Evolutionary conservation across 371 early-diverging fungal genomes (phyloP).

Genomic region (Haplosporangium sp.): DNA sequence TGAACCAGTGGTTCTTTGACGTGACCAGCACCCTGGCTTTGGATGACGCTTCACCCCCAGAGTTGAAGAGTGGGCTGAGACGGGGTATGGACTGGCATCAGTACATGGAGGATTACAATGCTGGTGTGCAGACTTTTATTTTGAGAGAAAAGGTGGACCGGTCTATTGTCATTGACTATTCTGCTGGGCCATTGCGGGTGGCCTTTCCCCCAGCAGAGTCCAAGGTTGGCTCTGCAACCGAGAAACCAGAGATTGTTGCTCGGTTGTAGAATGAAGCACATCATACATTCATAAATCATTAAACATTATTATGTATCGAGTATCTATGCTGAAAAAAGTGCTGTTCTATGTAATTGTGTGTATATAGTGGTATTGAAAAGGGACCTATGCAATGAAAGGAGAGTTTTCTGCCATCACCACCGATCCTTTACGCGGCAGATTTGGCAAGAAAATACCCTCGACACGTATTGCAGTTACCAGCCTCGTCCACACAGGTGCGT

Average conservation of each 20-base stretch:
- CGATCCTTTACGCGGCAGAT: background rate
- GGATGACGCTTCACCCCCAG: slow-evolving; percentile 39
- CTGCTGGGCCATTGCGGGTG: slow-evolving; percentile 7
- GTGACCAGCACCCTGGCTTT: slow-evolving; percentile 29
- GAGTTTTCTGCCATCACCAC: background rate
- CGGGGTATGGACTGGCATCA: slow-evolving; percentile 44
- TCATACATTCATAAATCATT: background rate
- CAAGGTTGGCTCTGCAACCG: background rate
- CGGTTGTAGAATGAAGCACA: slow-evolving; percentile 9
- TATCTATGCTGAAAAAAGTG: background rate
- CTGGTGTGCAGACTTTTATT: slow-evolving; percentile 44
- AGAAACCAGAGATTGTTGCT: slow-evolving; percentile 22
- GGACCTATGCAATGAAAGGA: too few relatives aligned
- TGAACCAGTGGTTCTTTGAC: slow-evolving; percentile 50
- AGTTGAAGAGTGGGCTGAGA: slow-evolving; percentile 38
- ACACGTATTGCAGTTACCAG: slow-evolving; percentile 32
- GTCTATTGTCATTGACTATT: slow-evolving; percentile 25
- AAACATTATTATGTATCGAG: background rate
- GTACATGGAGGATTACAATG: slow-evolving; percentile 48
- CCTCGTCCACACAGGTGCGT: slow-evolving; percentile 51
- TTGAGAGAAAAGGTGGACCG: slow-evolving; percentile 41
- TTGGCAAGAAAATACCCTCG: slow-evolving; percentile 15
- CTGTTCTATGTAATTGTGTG: background rate
- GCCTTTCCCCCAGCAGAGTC: background rate
- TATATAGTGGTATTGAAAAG: too few relatives aligned